Percentiles rank a stretch among this genome's conserved stretches.
These are phyloP conservation scores for Pholiota molesta DNA, from an alignment of 768 basidiomycete species.

Conservation along the genomic window DNA sequence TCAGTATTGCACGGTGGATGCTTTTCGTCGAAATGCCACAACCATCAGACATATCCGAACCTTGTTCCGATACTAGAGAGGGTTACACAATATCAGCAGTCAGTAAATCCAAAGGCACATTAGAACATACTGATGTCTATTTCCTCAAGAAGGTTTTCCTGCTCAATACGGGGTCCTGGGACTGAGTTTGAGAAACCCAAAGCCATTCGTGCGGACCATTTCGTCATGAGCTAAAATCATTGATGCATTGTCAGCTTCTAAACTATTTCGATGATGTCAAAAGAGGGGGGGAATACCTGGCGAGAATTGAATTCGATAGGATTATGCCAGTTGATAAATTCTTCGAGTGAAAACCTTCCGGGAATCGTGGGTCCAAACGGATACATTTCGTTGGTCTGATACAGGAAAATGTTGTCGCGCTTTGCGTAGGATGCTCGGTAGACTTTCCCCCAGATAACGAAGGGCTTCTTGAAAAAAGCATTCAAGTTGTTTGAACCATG, in stretches of 20 bases:
- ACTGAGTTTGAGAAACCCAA: constrained; percentile 67
- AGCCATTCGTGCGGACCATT: constrained; percentile 63
- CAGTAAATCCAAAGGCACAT: neutral
- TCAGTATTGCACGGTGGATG: constrained; percentile 32
- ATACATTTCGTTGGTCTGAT: constrained; percentile 52
- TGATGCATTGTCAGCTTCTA: neutral
- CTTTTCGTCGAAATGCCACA: constrained; percentile 46
- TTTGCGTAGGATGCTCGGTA: constrained; percentile 67
- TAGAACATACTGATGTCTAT: constrained; percentile 49
- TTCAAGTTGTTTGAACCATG: constrained; percentile 33
- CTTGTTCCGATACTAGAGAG: constrained; percentile 26
- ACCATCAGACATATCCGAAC: constrained; percentile 60
- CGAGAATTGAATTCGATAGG: constrained; percentile 44
- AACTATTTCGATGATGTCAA: neutral
- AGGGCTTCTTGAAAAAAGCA: constrained; percentile 47
- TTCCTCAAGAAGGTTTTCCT: constrained; percentile 36
- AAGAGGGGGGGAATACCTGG: constrained; percentile 44
- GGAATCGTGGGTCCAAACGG: constrained; percentile 19
- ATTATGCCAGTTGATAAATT: constrained; percentile 64
- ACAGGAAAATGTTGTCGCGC: constrained; percentile 57
- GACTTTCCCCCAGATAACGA: constrained; percentile 57
- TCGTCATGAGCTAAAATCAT: constrained; percentile 52
- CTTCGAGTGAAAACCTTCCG: constrained; percentile 42
- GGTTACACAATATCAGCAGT: constrained; percentile 3
- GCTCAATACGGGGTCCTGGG: constrained; percentile 49